Base-by-base conservation (phyloP, 2,329 filamentous ascomycete species). In the Ustilaginoidea virens region DNA sequence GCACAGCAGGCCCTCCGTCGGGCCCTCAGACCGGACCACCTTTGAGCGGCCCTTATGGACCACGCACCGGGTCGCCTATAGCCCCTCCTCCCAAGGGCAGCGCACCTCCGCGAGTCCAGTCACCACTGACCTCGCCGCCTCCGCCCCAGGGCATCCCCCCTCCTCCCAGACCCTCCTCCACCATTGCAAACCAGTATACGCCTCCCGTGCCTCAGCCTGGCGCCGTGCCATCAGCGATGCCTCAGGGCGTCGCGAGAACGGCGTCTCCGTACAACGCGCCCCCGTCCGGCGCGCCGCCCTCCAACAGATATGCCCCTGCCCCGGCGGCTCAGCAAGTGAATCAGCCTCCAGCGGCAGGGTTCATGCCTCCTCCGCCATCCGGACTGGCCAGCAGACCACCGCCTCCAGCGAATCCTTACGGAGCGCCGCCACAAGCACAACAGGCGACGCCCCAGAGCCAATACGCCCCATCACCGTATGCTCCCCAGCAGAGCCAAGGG, bases 231-330 rank as follows among this genome's bases (percentile, higher is more conserved):
- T 57, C 63, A 5, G 55, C 64, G 34, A 41, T 52, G 29, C 68
- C 68, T 25, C 63, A 74, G 23, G 67, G 71, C 13, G 66, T 82
- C 29, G 68, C 74, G 14, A 74, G 83, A 38, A 83, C 78, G 17
- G 67, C 78, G 4, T 93, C 86, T 16, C 86, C 86, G 5, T 94
- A 93, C 53, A 83, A 86, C 44, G 71, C 79, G 21, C 80, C 86
- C 30, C 80, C 81, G 5, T 60, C 74, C 17, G 66, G 63, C 12
- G 61, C 71, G 5, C 74, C 80, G n/a, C 70, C 77, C 5, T 67
- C 73, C 7, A 82, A 73, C 56, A 65, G 82, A 44, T 92, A 92
- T 49, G 75, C 80, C 10, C 79, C 80, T 9, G 61, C 69, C 29
- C 72, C 77, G 25, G 57, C 68, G 11, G 48, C 66, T 14, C 70